These are phyloP conservation scores for Blepharisma japonicum DNA, from an alignment of 73 alveolate genomes.

Conservation along the genomic window DNA sequence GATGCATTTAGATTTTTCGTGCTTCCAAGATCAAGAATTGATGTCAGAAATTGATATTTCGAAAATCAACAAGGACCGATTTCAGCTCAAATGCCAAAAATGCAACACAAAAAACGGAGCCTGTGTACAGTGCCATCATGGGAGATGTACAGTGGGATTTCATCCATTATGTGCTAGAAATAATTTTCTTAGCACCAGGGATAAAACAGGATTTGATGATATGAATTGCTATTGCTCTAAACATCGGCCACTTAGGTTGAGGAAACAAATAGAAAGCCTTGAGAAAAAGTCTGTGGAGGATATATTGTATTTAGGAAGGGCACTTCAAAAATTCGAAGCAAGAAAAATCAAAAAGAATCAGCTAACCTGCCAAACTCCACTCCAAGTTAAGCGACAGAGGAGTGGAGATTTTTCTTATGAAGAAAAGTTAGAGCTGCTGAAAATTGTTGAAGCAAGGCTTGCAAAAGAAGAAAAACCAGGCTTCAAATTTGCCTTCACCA, in stretches of 20 bases:
- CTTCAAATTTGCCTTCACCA: too few relatives aligned
- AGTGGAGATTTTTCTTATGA: neutral
- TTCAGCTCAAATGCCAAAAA: constrained; percentile 41
- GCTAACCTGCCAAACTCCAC: neutral
- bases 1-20: neutral
- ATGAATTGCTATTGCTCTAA: neutral
- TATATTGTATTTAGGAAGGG: neutral
- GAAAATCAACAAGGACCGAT: constrained; percentile 44
- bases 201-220: constrained; percentile 10
- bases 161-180: constrained; percentile 20
- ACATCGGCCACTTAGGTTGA: neutral
- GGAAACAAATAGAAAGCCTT: neutral
- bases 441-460: neutral
- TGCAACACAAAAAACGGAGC: constrained; percentile 62
- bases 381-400: neutral
- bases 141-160: neutral
- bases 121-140: constrained; percentile 49
- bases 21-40: constrained; percentile 13
- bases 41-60: neutral
- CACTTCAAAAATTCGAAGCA: neutral
- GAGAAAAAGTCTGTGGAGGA: neutral
- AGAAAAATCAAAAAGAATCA: neutral
- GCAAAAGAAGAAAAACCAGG: too few relatives aligned
- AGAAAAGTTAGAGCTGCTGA: neutral
- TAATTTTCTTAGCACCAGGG: neutral